These are phyloP conservation scores for Rehmannia glutinosa DNA, from an alignment of 257 asterid genomes.

Conservation along the genomic window DNA sequence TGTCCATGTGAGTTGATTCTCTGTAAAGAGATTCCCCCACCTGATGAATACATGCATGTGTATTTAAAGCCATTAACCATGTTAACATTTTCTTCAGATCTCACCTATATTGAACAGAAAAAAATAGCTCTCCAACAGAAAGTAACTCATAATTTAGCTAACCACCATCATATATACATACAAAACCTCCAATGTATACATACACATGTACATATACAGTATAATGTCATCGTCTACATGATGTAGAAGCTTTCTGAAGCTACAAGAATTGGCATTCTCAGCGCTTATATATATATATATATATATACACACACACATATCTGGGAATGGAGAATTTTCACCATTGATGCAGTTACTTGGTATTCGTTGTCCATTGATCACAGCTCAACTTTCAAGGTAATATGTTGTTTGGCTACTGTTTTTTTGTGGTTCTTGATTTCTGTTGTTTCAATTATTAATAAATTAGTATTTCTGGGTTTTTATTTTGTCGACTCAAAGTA, in stretches of 20 bases:
- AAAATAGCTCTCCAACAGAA: no score
- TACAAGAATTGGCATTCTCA: no score
- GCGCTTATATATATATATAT: not conserved
- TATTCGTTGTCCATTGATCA: no score
- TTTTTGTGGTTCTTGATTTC: not conserved
- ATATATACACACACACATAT: not conserved
- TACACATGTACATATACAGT: no score
- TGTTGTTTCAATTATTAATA: not conserved
- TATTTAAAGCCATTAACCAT: constrained; percentile 18
- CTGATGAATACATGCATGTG: constrained; percentile 11
- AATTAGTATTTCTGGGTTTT: not conserved
- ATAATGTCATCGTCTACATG: no score
- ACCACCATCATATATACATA: not conserved
- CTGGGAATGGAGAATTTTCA: no score
- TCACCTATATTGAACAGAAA: no score
- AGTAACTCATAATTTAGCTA: no score
- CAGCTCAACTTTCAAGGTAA: constrained; percentile 16
- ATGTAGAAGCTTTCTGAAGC: no score
- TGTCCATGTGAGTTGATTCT: constrained; percentile 44
- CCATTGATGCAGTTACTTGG: not conserved
- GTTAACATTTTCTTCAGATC: constrained; percentile 26
- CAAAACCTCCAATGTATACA: not conserved
- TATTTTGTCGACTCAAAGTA: no score
- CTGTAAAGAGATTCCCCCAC: constrained; percentile 23
- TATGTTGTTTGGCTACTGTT: not conserved